phyloP scores from a whole-genome alignment of 1,284 basidiomycete genomes.

The Apiotrichum veenhuisii region DNA sequence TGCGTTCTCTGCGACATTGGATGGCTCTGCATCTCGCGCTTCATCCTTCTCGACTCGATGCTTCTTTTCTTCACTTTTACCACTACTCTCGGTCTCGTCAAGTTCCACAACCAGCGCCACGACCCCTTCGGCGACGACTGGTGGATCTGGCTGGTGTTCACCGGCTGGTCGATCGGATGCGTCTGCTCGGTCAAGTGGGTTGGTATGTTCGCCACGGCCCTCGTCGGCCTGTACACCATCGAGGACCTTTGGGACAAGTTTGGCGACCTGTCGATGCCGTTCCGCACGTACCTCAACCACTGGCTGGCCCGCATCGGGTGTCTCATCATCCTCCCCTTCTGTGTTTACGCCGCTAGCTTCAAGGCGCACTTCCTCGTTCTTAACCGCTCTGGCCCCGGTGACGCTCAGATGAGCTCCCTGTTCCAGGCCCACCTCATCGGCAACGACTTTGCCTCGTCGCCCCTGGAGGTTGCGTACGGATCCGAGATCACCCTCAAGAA shows the following conservation, averaged over 20 bases:
- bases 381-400: slow-evolving; percentile 90
- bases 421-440: slow-evolving; percentile 97
- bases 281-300: slow-evolving; percentile 78
- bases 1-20: slow-evolving; percentile 94
- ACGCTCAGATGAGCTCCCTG: slow-evolving; percentile 96
- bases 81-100: slow-evolving; percentile 89
- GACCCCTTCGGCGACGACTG: slow-evolving; percentile 88
- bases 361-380: slow-evolving; percentile 94
- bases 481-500: slow-evolving; percentile 93
- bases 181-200: slow-evolving; percentile 98
- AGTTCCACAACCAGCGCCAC: slow-evolving; percentile 94
- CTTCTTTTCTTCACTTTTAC: slow-evolving; percentile 96
- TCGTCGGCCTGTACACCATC: slow-evolving; percentile 93
- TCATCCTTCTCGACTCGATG: slow-evolving; percentile 97
- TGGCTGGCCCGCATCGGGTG: slow-evolving; percentile 84
- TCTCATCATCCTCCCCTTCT: slow-evolving; percentile 81
- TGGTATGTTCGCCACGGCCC: slow-evolving; percentile 87
- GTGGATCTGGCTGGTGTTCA: slow-evolving; percentile 92
- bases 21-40: slow-evolving; percentile 93
- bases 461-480: slow-evolving; percentile 84
- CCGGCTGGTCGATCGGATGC: slow-evolving; percentile 87
- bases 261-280: slow-evolving; percentile 87
- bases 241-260: slow-evolving; percentile 99
- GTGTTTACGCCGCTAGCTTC: slow-evolving; percentile 91
- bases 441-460: slow-evolving; percentile 86